phyloP scores from a whole-genome alignment of 1,284 basidiomycete species.

The Puccinia coronata region DNA sequence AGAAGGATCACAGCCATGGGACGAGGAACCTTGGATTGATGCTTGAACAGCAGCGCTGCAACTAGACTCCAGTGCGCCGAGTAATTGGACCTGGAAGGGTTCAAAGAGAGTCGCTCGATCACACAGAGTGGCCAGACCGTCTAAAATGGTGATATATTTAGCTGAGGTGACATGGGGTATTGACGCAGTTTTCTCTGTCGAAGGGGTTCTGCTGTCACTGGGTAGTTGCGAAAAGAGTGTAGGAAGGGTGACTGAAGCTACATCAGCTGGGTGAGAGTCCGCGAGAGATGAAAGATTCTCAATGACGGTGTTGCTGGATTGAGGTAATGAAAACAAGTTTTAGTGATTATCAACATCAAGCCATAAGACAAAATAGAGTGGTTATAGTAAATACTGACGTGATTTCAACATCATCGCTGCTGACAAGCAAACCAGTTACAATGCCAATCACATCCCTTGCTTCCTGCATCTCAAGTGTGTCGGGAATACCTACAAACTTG shows the following conservation, averaged over 20 bases:
- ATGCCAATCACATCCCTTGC: conserved; percentile 11
- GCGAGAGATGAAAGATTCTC: conserved; percentile 72
- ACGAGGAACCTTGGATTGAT: conserved; percentile 44
- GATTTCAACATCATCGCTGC: conserved; percentile 17
- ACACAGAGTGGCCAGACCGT: conserved; percentile 74
- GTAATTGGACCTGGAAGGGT: conserved; percentile 75
- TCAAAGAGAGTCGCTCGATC: conserved; percentile 77
- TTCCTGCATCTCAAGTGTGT: conserved; percentile 19
- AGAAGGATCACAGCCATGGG: background rate
- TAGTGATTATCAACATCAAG: background rate
- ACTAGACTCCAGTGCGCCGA: conserved; percentile 74
- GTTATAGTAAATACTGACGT: conserved; percentile 12
- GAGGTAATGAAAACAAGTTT: conserved; percentile 29
- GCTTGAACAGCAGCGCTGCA: conserved; percentile 61
- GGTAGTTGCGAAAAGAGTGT: conserved; percentile 71
- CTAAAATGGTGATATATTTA: conserved; percentile 70
- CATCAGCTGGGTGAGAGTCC: conserved; percentile 66
- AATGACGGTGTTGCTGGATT: conserved; percentile 68
- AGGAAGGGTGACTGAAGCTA: conserved; percentile 77
- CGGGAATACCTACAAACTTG: conserved; percentile 21
- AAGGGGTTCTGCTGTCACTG: conserved; percentile 15
- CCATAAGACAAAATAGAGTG: background rate
- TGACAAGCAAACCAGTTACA: conserved; percentile 27
- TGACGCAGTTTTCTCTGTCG: conserved; percentile 54
- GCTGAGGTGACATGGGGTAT: background rate